A percentile compares a stretch with the other conserved stretches of the same genome.
These are phyloP conservation scores for Helicosporidium sp. DNA, from an alignment of 139 green algal genomes.

Conservation along the genomic window DNA sequence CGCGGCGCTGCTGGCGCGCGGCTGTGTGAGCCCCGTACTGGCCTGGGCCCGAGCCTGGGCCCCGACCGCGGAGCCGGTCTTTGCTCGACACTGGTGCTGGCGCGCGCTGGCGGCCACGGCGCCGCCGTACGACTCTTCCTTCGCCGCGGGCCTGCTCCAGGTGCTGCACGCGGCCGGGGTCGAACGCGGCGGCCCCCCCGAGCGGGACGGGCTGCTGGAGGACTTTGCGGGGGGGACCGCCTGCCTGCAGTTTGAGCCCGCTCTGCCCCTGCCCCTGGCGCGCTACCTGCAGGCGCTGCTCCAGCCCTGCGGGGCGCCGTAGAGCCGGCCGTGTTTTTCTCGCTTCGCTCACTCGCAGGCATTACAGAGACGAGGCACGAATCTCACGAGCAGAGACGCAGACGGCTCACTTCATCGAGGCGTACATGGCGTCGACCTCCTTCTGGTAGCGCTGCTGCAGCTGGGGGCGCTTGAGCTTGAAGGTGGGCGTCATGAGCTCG, in stretches of 20 bases:
- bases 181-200: not conserved
- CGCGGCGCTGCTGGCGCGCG: not conserved
- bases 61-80: constrained; percentile 5
- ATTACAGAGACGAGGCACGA: not conserved
- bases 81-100: constrained; percentile 15
- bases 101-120: constrained; percentile 4
- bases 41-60: constrained; percentile 7
- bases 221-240: not conserved
- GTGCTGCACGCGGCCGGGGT: not conserved
- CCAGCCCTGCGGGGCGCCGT: not conserved
- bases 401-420: constrained; percentile 12
- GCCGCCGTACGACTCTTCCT: constrained; percentile 19
- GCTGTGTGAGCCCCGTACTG: not conserved
- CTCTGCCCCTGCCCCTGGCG: not conserved
- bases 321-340: not conserved
- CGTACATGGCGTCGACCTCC: constrained; percentile 43
- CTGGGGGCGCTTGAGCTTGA: constrained; percentile 72
- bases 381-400: too few species aligned
- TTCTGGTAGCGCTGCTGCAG: constrained; percentile 47
- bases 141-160: constrained; percentile 5
- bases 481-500: constrained; percentile 58
- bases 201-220: not conserved
- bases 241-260: not conserved
- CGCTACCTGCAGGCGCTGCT: not conserved
- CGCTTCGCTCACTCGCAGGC: not conserved